Evolutionary conservation across 1,284 basidiomycete genomes (phyloP).

Genomic region (Flammula alnicola): DNA sequence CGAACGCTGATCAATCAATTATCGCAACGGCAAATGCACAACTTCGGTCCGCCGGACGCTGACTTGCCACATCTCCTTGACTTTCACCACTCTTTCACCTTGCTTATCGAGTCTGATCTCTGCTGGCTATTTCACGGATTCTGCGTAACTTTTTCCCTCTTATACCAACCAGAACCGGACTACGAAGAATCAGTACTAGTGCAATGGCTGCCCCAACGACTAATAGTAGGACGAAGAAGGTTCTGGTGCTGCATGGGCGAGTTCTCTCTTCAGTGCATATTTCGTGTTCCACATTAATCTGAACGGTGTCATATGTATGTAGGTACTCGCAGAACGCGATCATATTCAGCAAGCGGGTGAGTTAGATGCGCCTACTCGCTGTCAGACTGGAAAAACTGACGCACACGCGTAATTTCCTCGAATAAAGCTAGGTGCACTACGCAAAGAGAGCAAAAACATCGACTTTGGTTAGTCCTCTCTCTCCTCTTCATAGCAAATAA

Average conservation of each 20-base stretch:
- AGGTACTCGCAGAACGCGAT: constrained; percentile 84
- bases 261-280: constrained; percentile 4
- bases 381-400: neutral
- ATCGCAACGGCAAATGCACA: no score
- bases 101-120: no score
- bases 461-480: constrained; percentile 62
- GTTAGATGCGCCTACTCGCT: constrained; percentile 25
- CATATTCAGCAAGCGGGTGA: constrained; percentile 82
- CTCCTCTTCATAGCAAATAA: neutral
- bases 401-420: neutral
- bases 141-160: no score
- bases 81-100: no score
- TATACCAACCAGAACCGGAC: no score
- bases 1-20: no score
- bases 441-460: constrained; percentile 71
- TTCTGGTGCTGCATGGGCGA: constrained; percentile 67
- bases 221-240: constrained; percentile 34
- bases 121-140: no score
- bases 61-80: no score
- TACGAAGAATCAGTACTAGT: no score
- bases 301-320: constrained; percentile 26
- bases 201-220: no score
- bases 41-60: no score
- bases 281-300: neutral
- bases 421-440: constrained; percentile 72